phyloP scores from a whole-genome alignment of 2,329 filamentous ascomycete genomes.

The Arthrobotrys megalospora region DNA sequence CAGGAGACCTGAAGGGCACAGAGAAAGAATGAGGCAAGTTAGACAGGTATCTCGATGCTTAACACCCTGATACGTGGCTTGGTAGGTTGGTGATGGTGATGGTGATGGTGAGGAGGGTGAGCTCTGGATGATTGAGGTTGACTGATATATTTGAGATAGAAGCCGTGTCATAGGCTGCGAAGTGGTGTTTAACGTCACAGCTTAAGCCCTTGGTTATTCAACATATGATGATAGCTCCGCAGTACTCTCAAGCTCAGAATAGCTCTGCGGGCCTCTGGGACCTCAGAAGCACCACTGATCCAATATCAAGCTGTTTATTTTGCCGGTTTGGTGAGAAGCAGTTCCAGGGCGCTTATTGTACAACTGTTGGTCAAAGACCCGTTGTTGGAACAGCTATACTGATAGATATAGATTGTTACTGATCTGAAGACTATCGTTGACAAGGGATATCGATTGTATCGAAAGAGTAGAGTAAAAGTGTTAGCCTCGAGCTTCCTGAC shows the following conservation, averaged over 20 bases:
- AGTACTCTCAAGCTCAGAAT: background rate
- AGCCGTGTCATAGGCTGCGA: too few species aligned
- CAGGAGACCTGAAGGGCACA: background rate
- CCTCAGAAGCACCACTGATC: background rate
- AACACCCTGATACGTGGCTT: background rate
- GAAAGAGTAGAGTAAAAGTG: too few species aligned
- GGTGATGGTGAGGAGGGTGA: background rate
- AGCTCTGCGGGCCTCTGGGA: background rate
- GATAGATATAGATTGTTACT: too few species aligned
- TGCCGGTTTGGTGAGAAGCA: background rate
- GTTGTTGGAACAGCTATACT: too few species aligned
- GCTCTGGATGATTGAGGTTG: background rate
- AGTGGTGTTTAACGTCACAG: background rate
- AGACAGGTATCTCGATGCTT: background rate
- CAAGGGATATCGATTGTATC: too few species aligned
- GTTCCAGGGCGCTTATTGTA: background rate
- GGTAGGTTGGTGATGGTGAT: slow-evolving; percentile 14
- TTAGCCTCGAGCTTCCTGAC: too few species aligned
- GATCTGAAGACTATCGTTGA: too few species aligned
- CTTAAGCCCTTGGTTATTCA: background rate
- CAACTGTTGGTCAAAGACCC: background rate
- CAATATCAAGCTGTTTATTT: background rate
- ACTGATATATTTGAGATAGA: background rate
- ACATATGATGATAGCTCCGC: background rate
- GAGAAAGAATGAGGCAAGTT: background rate